phyloP scores from a whole-genome alignment of 225 moss, liverwort and hornwort genomes.

The Physcomitrium patens region DNA sequence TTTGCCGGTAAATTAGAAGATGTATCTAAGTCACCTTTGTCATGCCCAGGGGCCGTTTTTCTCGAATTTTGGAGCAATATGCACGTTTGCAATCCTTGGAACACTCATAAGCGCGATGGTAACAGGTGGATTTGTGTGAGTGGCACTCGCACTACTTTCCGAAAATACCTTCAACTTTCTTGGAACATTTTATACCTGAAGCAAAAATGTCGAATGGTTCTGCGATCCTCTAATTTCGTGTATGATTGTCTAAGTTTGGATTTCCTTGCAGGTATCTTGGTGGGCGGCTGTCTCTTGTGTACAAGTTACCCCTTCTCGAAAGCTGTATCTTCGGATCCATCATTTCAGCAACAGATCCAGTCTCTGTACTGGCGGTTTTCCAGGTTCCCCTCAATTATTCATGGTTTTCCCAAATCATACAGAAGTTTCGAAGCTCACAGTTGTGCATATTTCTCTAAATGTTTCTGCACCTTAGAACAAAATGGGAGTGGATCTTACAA shows the following conservation, averaged over 20 bases:
- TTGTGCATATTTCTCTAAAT: too few species aligned
- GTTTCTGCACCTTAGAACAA: too few species aligned
- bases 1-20: background rate
- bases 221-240: too few species aligned
- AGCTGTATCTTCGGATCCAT: slow-evolving; percentile 67
- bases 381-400: slow-evolving; percentile 31
- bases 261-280: slow-evolving; percentile 47
- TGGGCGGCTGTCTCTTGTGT: slow-evolving; percentile 62
- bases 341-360: slow-evolving; percentile 78
- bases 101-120: slow-evolving; percentile 66
- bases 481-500: too few species aligned
- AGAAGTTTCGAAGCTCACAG: too few species aligned
- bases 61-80: slow-evolving; percentile 77
- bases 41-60: slow-evolving; percentile 61
- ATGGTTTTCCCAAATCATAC: background rate
- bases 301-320: slow-evolving; percentile 61
- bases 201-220: too few species aligned
- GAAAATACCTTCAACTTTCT: background rate
- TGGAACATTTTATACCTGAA: background rate
- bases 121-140: slow-evolving; percentile 63
- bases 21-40: background rate
- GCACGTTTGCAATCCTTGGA: slow-evolving; percentile 64
- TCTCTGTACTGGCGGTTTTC: slow-evolving; percentile 67
- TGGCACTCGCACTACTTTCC: background rate
- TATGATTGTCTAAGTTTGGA: background rate